phyloP scores from a whole-genome alignment of 305 asterid species.

The Ruellia speciosa region DNA sequence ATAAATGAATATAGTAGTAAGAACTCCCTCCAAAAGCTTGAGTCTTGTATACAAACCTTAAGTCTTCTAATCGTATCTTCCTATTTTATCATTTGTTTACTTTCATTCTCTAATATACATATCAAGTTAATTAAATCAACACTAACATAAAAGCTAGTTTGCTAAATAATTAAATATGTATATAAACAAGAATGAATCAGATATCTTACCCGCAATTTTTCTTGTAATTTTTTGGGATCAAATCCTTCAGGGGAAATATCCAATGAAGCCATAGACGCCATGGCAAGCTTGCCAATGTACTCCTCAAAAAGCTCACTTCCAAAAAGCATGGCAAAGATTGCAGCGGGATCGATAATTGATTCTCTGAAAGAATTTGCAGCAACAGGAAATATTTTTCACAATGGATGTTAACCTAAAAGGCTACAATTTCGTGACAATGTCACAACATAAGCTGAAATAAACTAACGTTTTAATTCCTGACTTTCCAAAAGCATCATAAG shows the following conservation, averaged over 20 bases:
- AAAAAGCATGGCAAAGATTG: slow-evolving; percentile 70
- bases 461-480: slow-evolving; percentile 64
- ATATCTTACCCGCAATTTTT: slow-evolving; percentile 53
- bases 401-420: background rate
- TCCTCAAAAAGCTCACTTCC: slow-evolving; percentile 77
- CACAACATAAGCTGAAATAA: slow-evolving; percentile 17
- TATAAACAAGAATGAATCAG: background rate
- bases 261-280: slow-evolving; percentile 77
- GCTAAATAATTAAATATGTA: background rate
- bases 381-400: slow-evolving; percentile 5
- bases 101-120: background rate
- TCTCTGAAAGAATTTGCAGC: slow-evolving; percentile 35
- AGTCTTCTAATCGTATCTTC: background rate
- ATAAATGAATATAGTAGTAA: background rate
- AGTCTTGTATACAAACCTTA: background rate
- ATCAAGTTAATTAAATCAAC: background rate
- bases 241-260: slow-evolving; percentile 49
- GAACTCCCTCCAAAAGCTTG: background rate
- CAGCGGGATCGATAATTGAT: slow-evolving; percentile 69
- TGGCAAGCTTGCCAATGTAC: slow-evolving; percentile 68
- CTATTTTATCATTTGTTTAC: background rate
- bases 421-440: slow-evolving; percentile 1
- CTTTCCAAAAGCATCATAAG: slow-evolving; percentile 65
- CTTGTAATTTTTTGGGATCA: slow-evolving; percentile 58
- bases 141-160: slow-evolving; percentile 3